Base-by-base conservation (phyloP, 108 stramenopile species). In the Parietichytrium sp. region DNA sequence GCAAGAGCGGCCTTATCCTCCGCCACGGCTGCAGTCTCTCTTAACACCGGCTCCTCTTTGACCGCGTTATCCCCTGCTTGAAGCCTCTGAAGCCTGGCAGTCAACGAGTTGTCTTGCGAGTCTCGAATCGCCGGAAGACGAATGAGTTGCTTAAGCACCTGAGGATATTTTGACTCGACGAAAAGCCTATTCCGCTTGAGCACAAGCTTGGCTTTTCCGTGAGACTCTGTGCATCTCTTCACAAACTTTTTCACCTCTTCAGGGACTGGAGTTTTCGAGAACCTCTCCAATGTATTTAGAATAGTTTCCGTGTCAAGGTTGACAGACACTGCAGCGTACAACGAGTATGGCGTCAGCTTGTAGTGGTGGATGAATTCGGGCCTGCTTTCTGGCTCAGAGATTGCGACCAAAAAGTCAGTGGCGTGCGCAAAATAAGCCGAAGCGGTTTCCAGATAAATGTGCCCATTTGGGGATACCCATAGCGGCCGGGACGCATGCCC, bases 321-420 rank as follows among this genome's bases (percentile, higher is more conserved):
- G 54, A 98, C 97, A 1, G 98, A 96, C 29, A 97, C 97, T 15
- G 98, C 98, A 0, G 98, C 98, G 84, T 98, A 99, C 53, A 99
- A 82, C 12, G 91, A 92, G 83, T 96, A 96, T 3, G 95, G 95
- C 0, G 97, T 98, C 25, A 99, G 85, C 80, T 93, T 93, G 89
- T 99, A 99, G 81, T 96, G 93, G 84, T 99, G 98, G 4, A 99
- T 54, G 86, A 93, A 95, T 85, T 97, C 96, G 15, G 98, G 98
- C 36, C 98, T 88, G 1, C 96, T 90, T 36, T 96, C 95, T 3
- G 98, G 98, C 84, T 99, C 98, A 20, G 93, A 84, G 79, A 99
- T 98, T 29, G 98, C 97, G n/a, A 99, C 96, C 13, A 99, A 80
- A 86, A 99, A 99, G 85, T 99, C 99, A 79, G 96, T 96, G n/a